Evolutionary conservation across 192 early-diverging fungal genomes (phyloP).

Genomic region (Gamsiella multidivaricata): DNA sequence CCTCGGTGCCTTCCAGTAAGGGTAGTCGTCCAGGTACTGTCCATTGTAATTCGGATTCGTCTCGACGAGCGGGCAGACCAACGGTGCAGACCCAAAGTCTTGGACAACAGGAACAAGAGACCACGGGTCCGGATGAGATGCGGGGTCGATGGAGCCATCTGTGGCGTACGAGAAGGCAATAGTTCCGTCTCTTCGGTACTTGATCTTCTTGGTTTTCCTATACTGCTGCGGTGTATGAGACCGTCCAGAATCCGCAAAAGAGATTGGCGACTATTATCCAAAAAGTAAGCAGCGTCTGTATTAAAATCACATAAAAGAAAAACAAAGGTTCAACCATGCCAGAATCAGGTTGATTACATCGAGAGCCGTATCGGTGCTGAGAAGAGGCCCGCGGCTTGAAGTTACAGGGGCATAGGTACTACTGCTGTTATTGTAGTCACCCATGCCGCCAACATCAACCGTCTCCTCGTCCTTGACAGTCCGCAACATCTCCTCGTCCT

Average conservation of each 20-base stretch:
- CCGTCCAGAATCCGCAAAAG: constrained; percentile 26
- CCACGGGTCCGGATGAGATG: constrained; percentile 53
- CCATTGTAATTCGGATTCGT: constrained; percentile 18
- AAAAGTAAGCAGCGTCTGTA: neutral
- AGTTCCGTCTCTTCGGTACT: constrained; percentile 45
- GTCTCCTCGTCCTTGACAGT: constrained; percentile 47
- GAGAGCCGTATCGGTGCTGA: constrained; percentile 12
- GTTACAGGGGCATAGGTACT: neutral
- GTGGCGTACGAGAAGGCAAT: constrained; percentile 44
- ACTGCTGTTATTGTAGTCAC: constrained; percentile 34
- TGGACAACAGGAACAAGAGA: constrained; percentile 31
- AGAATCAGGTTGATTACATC: constrained; percentile 24
- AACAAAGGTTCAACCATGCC: neutral
- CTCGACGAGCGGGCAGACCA: constrained; percentile 13
- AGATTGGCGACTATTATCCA: constrained; percentile 33
- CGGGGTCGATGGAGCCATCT: constrained; percentile 50
- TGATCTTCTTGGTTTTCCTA: constrained; percentile 51
- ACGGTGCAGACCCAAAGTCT: constrained; percentile 35
- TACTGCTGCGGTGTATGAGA: constrained; percentile 47
- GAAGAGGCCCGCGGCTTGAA: constrained; percentile 7
- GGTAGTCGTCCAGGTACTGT: constrained; percentile 43
- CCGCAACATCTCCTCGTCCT: constrained; percentile 27
- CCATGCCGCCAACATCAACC: constrained; percentile 45
- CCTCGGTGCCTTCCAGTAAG: constrained; percentile 21
- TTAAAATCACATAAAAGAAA: neutral